Conservation (phyloP, 1,139 yeast genomes). For the Saccharomyces pastorianus region DNA sequence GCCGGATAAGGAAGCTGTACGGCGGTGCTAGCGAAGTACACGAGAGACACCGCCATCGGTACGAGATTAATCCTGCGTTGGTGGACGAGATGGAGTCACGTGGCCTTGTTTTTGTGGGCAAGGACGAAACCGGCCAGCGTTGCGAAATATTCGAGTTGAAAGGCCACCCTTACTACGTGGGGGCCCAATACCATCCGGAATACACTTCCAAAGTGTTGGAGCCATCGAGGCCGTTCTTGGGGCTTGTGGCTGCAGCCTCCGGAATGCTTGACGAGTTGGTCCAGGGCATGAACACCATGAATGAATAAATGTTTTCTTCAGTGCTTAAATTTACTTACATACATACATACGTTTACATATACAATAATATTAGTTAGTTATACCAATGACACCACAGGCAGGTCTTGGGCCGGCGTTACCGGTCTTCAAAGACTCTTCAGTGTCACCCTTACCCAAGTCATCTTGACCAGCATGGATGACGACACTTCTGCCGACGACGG, state of each 20-base stretch:
- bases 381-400: conserved; percentile 98
- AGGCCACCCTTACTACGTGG: conserved; percentile 82
- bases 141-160: conserved; percentile 87
- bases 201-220: conserved; percentile 91
- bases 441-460: conserved; percentile 95
- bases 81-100: conserved; percentile 60
- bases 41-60: conserved; percentile 98
- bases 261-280: conserved; percentile 3
- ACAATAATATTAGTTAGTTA: conserved; percentile 37
- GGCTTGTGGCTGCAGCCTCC: conserved; percentile 69
- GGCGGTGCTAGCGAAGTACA: conserved; percentile 61
- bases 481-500: conserved; percentile 89
- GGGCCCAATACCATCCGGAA: conserved; percentile 97
- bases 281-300: background rate
- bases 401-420: conserved; percentile 99
- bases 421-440: conserved; percentile 87
- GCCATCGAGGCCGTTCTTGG: conserved; percentile 90
- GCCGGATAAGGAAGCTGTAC: conserved; percentile 71
- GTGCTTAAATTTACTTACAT: background rate
- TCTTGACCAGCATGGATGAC: conserved; percentile 93
- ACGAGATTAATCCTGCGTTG: conserved; percentile 86
- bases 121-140: conserved; percentile 80
- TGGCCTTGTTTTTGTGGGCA: conserved; percentile 86
- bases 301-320: background rate
- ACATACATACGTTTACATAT: background rate